Evolutionary conservation across 2,329 filamentous ascomycete genomes (phyloP), one percentile per base, ranked within the genome.

Genomic region (Aureobasidium musti): DNA sequence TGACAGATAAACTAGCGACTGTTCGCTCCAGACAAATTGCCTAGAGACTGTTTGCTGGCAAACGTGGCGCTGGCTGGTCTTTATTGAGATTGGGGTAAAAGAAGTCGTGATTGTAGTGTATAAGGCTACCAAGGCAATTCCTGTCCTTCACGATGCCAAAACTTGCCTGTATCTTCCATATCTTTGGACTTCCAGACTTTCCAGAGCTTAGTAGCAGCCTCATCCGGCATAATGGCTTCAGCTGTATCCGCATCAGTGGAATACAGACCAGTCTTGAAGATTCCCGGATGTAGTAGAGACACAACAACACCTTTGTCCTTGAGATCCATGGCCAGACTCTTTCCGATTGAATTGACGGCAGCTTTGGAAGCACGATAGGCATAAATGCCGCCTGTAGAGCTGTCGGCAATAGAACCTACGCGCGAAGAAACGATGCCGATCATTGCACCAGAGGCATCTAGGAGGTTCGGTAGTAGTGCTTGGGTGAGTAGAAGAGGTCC

Each of bases 301-400:
- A 82, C 79, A 5, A 76, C 73, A 3, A 82, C 74, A 10, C 77
- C 76, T 65, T 77, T 76, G 3, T 73, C 73, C 61, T 70, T 74
- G 64, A 82, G 67, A 68, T 82, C 80, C 59, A 81, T 70, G 2
- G 78, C 75, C 70, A 82, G 67, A 66, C 73, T 79, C 72, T 81
- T 80, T 56, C 78, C 80, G 17, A 82, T 71, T 43, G 73, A 76
- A 68, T 82, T 81, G 33, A 82, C 76, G 8, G 79, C 81, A 5
- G 81, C 77, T 69, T 82, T 82, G 13, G 73, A 77, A 2, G 76
- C 74, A 2, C 80, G 77, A 63, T 82, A 82, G 2, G 79, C 77
- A 59, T 82, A 82, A 39, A 68, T 72, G 7, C 39, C 80, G 11
- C 81, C 80, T 0, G 75, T 74, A 56, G 67, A 71, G 66, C 82